phyloP scores from a whole-genome alignment of 495 filamentous ascomycete species.

The Sporormia fimetaria region DNA sequence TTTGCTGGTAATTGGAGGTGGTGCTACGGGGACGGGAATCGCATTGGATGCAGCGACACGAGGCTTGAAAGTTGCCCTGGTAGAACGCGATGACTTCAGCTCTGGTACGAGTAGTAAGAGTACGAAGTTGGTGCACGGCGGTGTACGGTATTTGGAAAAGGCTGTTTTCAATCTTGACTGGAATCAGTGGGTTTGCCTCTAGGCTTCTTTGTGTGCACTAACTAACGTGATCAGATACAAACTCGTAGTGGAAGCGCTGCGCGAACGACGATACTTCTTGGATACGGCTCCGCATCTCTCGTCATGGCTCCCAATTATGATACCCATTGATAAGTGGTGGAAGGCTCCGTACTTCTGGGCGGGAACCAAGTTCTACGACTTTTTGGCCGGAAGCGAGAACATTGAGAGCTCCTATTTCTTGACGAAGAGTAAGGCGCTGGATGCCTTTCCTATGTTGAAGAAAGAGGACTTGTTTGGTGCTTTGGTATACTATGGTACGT shows the following conservation, averaged over 20 bases:
- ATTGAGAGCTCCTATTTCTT: slow-evolving; percentile 97
- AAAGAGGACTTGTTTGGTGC: slow-evolving; percentile 76
- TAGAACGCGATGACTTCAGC: slow-evolving; percentile 94
- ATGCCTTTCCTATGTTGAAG: slow-evolving; percentile 96
- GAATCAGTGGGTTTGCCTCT: slow-evolving; percentile 48
- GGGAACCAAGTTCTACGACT: slow-evolving; percentile 90
- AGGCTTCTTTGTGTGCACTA: neutral
- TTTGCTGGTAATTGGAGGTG: slow-evolving; percentile 80
- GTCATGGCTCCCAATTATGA: slow-evolving; percentile 93
- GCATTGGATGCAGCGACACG: slow-evolving; percentile 88
- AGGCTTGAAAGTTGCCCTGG: slow-evolving; percentile 81
- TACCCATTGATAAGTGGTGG: slow-evolving; percentile 93
- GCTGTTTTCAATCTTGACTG: slow-evolving; percentile 95
- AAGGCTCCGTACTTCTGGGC: slow-evolving; percentile 96
- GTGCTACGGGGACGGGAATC: slow-evolving; percentile 86
- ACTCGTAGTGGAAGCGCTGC: slow-evolving; percentile 86
- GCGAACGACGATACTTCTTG: slow-evolving; percentile 90
- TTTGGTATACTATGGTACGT: slow-evolving; percentile 81
- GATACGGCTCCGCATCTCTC: slow-evolving; percentile 94
- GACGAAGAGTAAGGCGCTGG: slow-evolving; percentile 85
- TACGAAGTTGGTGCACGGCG: slow-evolving; percentile 94
- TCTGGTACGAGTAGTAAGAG: slow-evolving; percentile 91
- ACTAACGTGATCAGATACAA: slow-evolving; percentile 47
- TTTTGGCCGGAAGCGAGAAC: slow-evolving; percentile 86
- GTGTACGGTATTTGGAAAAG: slow-evolving; percentile 93